phyloP scores from a whole-genome alignment of 1,284 basidiomycete species.

The Ceratobasidium sp. region DNA sequence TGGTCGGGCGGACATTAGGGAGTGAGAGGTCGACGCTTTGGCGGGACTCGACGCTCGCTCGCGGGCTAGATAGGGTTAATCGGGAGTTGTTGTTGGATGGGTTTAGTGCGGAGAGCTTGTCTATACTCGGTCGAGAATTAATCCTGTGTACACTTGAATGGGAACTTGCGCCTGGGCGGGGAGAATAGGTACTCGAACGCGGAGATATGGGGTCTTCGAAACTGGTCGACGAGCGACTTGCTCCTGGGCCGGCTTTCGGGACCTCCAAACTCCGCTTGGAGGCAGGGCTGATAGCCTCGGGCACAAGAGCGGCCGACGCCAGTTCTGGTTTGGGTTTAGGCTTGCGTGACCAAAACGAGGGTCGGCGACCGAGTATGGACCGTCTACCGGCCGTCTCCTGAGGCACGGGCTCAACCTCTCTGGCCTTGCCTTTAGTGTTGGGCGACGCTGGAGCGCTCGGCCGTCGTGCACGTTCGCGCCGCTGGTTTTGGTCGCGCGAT shows the following conservation, averaged over 20 bases:
- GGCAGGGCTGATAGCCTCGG: not conserved
- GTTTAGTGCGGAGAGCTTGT: not conserved
- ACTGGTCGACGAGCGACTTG: constrained; percentile 1
- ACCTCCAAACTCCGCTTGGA: constrained; percentile 22
- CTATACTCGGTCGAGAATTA: constrained; percentile 14
- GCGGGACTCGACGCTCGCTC: not conserved
- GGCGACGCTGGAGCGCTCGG: constrained; percentile 28
- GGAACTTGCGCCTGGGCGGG: constrained; percentile 8
- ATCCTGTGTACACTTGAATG: not conserved
- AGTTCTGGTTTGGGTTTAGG: constrained; percentile 22
- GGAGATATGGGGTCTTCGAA: constrained; percentile 2
- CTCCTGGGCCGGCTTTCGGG: not conserved
- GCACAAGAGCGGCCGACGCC: not conserved
- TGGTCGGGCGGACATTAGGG: constrained; percentile 23
- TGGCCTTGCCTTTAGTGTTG: constrained; percentile 25
- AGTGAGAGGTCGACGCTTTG: constrained; percentile 9
- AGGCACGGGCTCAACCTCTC: constrained; percentile 26
- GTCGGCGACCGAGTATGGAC: constrained; percentile 28
- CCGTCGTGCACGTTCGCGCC: constrained; percentile 22
- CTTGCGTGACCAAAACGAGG: constrained; percentile 36
- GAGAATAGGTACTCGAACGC: not conserved
- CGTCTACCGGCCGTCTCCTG: constrained; percentile 14
- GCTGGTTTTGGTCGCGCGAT: constrained; percentile 26
- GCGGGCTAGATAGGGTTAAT: not conserved
- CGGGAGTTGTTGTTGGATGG: constrained; percentile 11